Conservation (phyloP, 129 eudicot genomes). For the Calendula officinalis region DNA sequence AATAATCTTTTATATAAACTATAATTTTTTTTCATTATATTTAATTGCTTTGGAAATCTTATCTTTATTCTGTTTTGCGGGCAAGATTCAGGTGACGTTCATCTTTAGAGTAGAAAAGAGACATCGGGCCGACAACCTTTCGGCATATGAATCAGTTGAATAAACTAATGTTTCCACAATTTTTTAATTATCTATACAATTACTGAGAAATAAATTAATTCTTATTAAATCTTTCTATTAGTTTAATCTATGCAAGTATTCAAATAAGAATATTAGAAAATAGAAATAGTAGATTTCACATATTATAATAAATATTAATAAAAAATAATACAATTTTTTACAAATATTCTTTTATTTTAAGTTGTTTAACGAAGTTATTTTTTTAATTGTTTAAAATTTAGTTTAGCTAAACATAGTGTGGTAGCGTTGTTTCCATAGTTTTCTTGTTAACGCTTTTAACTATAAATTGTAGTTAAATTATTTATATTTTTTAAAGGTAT, state of each 20-base stretch:
- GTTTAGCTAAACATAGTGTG: too few relatives aligned
- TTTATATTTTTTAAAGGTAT: background rate
- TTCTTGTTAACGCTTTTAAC: too few relatives aligned
- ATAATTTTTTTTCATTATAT: background rate
- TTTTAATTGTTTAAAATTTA: too few relatives aligned
- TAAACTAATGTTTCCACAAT: slow-evolving; percentile 17
- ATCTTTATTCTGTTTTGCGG: slow-evolving; percentile 29
- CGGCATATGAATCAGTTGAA: slow-evolving; percentile 33
- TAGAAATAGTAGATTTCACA: too few relatives aligned
- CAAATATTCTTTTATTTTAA: too few relatives aligned
- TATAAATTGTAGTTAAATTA: background rate
- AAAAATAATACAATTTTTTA: too few relatives aligned
- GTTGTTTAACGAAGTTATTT: slow-evolving; percentile 1
- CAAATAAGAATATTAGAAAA: too few relatives aligned
- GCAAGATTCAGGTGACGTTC: slow-evolving; percentile 29
- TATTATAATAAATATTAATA: too few relatives aligned
- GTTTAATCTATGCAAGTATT: too few relatives aligned
- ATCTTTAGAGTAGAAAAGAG: slow-evolving; percentile 23
- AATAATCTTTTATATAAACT: background rate
- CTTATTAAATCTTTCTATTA: too few relatives aligned
- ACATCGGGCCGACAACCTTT: slow-evolving; percentile 43
- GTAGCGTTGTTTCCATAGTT: too few relatives aligned
- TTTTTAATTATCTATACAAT: slow-evolving; percentile 1
- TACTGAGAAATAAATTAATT: too few relatives aligned
- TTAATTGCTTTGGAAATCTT: background rate